Percentiles rank a stretch among this genome's conserved stretches.
phyloP scores from a whole-genome alignment of 805 yeast species.

The Starmerella asiatica region DNA sequence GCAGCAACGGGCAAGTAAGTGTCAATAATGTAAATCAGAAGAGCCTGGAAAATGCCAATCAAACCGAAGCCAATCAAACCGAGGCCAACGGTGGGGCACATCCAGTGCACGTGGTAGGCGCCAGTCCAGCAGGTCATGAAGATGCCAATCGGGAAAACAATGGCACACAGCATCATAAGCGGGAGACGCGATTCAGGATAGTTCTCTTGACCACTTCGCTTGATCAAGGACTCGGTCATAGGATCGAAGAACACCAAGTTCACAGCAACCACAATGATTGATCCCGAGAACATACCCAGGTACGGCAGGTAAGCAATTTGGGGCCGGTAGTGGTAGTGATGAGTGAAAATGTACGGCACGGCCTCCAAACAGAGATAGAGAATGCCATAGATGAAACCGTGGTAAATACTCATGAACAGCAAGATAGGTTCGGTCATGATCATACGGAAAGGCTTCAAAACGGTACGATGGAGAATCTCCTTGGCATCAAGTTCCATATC shows the following conservation, averaged over 20 bases:
- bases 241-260: slow-evolving; percentile 43
- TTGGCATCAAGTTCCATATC: slow-evolving; percentile 40
- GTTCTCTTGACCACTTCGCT: slow-evolving; percentile 42
- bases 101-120: slow-evolving; percentile 54
- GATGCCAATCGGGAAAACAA: slow-evolving; percentile 62
- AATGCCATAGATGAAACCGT: slow-evolving; percentile 69
- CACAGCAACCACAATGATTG: slow-evolving; percentile 41
- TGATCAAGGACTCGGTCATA: slow-evolving; percentile 36
- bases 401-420: slow-evolving; percentile 53
- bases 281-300: slow-evolving; percentile 58
- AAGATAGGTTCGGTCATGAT: slow-evolving; percentile 58
- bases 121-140: slow-evolving; percentile 88
- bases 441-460: slow-evolving; percentile 58
- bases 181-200: slow-evolving; percentile 72
- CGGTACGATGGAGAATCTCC: slow-evolving; percentile 49
- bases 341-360: slow-evolving; percentile 54
- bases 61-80: slow-evolving; percentile 41
- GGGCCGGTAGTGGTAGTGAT: slow-evolving; percentile 42
- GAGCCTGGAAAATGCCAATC: slow-evolving; percentile 44
- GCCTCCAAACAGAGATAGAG: slow-evolving; percentile 62
- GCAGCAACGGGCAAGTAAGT: slow-evolving; percentile 47
- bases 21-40: slow-evolving; percentile 48
- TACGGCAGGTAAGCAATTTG: slow-evolving; percentile 72
- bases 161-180: slow-evolving; percentile 59
- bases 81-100: slow-evolving; percentile 48